Evolutionary conservation across 176 grass and related monocot genomes (phyloP).

Genomic region (Hordeum vulgare): DNA sequence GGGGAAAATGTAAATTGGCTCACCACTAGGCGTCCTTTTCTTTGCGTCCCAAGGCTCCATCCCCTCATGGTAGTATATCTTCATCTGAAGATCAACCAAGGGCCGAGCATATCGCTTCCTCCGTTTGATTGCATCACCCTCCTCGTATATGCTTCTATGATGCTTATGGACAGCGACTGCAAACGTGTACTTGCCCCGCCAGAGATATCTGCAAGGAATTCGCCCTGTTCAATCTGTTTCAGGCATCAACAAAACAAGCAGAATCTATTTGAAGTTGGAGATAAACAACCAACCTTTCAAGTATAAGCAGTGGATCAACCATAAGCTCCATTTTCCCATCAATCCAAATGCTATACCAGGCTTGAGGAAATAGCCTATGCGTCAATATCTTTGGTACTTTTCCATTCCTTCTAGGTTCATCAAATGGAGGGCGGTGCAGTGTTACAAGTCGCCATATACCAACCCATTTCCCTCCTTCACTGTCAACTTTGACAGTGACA

Average conservation of each 20-base stretch:
- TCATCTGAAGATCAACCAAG: conserved; percentile 96
- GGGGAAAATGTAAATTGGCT: conserved; percentile 7
- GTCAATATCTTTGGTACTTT: conserved; percentile 98
- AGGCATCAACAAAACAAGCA: not conserved
- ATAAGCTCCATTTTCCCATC: conserved; percentile 99
- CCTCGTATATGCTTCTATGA: conserved; percentile 92
- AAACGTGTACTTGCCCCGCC: conserved; percentile 82
- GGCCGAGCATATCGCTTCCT: conserved; percentile 91
- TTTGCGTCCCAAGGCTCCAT: conserved; percentile 72
- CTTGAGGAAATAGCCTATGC: conserved; percentile 86
- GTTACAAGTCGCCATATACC: conserved; percentile 88
- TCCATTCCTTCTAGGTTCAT: conserved; percentile 97
- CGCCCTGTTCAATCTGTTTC: not conserved
- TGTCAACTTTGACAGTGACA: conserved; percentile 51
- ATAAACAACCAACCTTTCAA: conserved; percentile 65
- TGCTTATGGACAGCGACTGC: conserved; percentile 91
- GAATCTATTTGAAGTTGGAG: not conserved
- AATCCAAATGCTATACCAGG: conserved; percentile 98
- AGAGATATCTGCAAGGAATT: conserved; percentile 67
- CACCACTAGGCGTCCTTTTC: conserved; percentile 68
- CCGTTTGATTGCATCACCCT: conserved; percentile 91
- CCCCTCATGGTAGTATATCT: conserved; percentile 86
- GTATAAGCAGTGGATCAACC: conserved; percentile 89
- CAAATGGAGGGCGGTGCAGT: conserved; percentile 65
- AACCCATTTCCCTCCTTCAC: conserved; percentile 82